These are phyloP conservation scores for Kurtzmaniella natalensis DNA, from an alignment of 1,139 yeast species.

Conservation along the genomic window DNA sequence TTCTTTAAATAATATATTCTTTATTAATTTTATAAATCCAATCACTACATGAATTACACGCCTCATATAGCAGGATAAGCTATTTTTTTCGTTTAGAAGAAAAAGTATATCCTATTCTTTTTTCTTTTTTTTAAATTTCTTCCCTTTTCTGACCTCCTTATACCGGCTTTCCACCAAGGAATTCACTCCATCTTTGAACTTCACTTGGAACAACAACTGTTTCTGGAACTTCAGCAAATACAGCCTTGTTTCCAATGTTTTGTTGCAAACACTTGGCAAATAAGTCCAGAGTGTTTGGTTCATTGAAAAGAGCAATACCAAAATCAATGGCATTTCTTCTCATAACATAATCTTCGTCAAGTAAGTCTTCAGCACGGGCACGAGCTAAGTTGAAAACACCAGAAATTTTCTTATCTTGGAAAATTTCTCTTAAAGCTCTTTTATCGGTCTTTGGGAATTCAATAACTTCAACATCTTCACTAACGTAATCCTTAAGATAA, in stretches of 20 bases:
- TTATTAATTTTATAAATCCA: too few relatives aligned
- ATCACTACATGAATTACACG: too few relatives aligned
- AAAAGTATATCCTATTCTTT: too few relatives aligned
- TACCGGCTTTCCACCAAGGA: conserved; percentile 87
- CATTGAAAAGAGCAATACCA: conserved; percentile 93
- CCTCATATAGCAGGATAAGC: too few relatives aligned
- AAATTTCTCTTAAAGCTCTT: conserved; percentile 87
- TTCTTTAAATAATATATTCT: too few relatives aligned
- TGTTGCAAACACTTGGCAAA: conserved; percentile 80
- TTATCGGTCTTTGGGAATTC: conserved; percentile 92
- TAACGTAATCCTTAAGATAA: conserved; percentile 53
- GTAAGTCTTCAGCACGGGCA: conserved; percentile 78
- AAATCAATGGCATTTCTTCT: conserved; percentile 98
- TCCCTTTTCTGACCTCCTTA: conserved; percentile 21
- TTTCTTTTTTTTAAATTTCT: too few relatives aligned
- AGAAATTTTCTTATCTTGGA: conserved; percentile 77
- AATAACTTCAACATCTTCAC: conserved; percentile 56
- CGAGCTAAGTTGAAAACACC: conserved; percentile 90
- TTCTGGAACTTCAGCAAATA: conserved; percentile 37
- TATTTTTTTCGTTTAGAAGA: too few relatives aligned
- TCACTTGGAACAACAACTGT: conserved; percentile 68
- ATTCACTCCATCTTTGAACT: conserved; percentile 95
- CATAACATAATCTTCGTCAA: conserved; percentile 93
- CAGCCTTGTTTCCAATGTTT: conserved; percentile 58
- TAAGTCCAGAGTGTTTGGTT: conserved; percentile 85